Conservation (phyloP, 495 filamentous ascomycete species). For the Xylaria bambusicola region DNA sequence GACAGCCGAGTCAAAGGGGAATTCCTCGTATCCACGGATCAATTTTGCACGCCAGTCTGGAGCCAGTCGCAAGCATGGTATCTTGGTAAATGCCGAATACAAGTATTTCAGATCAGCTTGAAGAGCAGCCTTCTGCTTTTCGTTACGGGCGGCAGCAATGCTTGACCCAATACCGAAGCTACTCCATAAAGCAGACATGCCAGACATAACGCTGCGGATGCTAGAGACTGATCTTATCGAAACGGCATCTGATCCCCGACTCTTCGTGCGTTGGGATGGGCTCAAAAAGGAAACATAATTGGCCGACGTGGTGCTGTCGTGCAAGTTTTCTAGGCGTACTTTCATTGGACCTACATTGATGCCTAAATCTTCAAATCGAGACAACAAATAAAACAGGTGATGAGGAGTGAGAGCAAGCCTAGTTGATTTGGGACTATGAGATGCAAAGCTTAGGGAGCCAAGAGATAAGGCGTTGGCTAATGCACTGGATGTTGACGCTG, state of each 20-base stretch:
- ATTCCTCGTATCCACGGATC: constrained; percentile 93
- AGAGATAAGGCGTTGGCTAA: constrained; percentile 84
- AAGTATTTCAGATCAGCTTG: constrained; percentile 90
- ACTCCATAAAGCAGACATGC: constrained; percentile 90
- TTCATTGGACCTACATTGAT: constrained; percentile 94
- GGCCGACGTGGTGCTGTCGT: constrained; percentile 78
- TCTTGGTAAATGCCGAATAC: constrained; percentile 98
- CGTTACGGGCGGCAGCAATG: constrained; percentile 73
- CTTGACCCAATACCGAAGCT: constrained; percentile 76
- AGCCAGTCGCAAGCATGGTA: constrained; percentile 83
- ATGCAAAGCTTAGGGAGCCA: constrained; percentile 79
- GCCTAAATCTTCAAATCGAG: constrained; percentile 87
- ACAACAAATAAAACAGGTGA: constrained; percentile 94
- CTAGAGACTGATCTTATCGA: constrained; percentile 96
- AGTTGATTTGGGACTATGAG: constrained; percentile 79
- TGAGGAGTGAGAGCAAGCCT: constrained; percentile 95
- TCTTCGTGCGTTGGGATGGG: constrained; percentile 72
- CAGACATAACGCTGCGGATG: constrained; percentile 94
- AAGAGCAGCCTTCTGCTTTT: constrained; percentile 81
- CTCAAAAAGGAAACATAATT: constrained; percentile 96
- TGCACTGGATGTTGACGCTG: constrained; percentile 69
- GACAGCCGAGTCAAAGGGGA: constrained; percentile 97
- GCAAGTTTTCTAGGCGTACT: constrained; percentile 89
- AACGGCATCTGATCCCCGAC: constrained; percentile 75
- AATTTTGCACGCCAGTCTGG: constrained; percentile 87